Conservation (phyloP, 2,329 filamentous ascomycete genomes). For the Cadophora gregata region DNA sequence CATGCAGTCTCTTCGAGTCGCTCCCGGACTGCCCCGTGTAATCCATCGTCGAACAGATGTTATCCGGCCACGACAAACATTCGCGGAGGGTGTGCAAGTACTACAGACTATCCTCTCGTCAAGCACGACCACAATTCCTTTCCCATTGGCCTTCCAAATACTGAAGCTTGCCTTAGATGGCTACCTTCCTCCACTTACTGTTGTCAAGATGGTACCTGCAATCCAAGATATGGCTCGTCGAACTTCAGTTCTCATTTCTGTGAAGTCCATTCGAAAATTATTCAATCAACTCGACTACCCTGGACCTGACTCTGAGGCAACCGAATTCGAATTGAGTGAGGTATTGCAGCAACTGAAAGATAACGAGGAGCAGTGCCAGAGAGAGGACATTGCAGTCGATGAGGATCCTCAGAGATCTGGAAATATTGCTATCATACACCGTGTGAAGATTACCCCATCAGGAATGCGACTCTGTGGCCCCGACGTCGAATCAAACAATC, state of each 20-base stretch:
- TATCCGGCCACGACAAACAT: conserved; percentile 25
- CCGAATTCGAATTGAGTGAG: conserved; percentile 47
- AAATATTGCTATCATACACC: conserved; percentile 39
- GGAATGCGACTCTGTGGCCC: conserved; percentile 63
- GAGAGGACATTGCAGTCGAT: conserved; percentile 39
- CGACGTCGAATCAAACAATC: conserved; percentile 71
- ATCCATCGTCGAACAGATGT: conserved; percentile 34
- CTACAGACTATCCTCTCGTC: conserved; percentile 38
- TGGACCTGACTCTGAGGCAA: conserved; percentile 55
- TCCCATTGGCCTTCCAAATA: conserved; percentile 64
- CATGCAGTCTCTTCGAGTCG: conserved; percentile 40
- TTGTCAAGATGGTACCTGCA: conserved; percentile 53
- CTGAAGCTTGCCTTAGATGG: conserved; percentile 68
- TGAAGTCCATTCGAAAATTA: conserved; percentile 59
- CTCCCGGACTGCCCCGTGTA: conserved; percentile 44
- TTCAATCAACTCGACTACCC: conserved; percentile 60
- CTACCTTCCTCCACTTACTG: conserved; percentile 61
- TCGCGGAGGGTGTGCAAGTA: conserved; percentile 28
- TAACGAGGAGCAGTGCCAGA: conserved; percentile 48
- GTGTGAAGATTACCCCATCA: conserved; percentile 60
- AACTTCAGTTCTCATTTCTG: conserved; percentile 51
- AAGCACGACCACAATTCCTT: conserved; percentile 49
- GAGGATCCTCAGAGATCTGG: conserved; percentile 31
- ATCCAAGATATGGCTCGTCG: conserved; percentile 40
- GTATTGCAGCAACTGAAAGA: conserved; percentile 47